Evolutionary conservation across 75 land plant species (phyloP), one percentile per base, ranked within the genome.

Genomic region (Selaginella tamariscina): DNA sequence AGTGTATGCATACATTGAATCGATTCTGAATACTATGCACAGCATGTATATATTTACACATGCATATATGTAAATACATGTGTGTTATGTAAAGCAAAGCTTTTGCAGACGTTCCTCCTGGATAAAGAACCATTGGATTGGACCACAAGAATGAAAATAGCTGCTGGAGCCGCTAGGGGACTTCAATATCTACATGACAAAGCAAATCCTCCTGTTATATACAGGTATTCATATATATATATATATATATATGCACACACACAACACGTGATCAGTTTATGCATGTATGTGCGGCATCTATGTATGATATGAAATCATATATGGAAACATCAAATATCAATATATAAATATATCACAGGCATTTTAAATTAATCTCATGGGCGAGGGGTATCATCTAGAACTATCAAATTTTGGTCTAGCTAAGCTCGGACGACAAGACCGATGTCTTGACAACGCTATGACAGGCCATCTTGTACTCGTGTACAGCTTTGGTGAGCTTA

Each of bases 391-490:
- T 70, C 78, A 79, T 66, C 90, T 88, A 32, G 85, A 87, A 74
- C 60, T 87, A 23, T 87, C 90, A 22, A 88, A 87, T 74, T 87
- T 87, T 63, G 90, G 90, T 54, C 85, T 87, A 32, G 90, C 90
- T 32, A 87, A 87, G 69, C 78, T 87, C 32, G 90, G 90, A 18
- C 90, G 90, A 87, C 67, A 87, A 87, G 56, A 86, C 89, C 89
- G n/a, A 86, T 71, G 89, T 86, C 33, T 84, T 84, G 24, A 86
- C 89, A 49, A 86, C 77, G 89, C 89, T 2, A 86, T 86, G 89
- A 86, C 89, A 55, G 89, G 89, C 21, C 86, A 86, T 69, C 75
- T 86, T 24, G 84, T 87, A 56, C 68, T 84, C 49, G 79, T 77
- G 32, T 79, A 78, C 29, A 78, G 78, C 63, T 82, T 87, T 32